These are phyloP conservation scores for Venturia pyrina DNA, from an alignment of 2,329 filamentous ascomycete genomes.

Conservation along the genomic window DNA sequence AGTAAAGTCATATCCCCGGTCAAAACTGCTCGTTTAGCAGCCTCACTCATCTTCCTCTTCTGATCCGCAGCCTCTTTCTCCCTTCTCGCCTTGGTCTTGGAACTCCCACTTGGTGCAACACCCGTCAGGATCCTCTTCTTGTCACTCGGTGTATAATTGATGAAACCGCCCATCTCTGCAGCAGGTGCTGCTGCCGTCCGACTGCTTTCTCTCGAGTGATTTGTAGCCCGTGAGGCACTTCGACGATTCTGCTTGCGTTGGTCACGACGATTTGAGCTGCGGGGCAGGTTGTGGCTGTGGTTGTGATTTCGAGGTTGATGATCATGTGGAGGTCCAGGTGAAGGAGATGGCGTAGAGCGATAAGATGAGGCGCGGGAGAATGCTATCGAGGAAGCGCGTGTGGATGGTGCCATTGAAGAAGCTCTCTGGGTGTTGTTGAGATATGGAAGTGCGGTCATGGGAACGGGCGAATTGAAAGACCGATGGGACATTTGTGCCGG, in stretches of 20 bases:
- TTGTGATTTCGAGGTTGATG: neutral
- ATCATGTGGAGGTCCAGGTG: neutral
- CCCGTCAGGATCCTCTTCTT: constrained; percentile 71
- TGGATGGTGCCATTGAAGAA: neutral
- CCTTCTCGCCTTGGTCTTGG: constrained; percentile 86
- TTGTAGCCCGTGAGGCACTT: neutral
- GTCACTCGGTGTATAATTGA: constrained; percentile 83
- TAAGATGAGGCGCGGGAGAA: neutral
- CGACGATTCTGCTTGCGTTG: constrained; percentile 1
- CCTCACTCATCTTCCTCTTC: constrained; percentile 56
- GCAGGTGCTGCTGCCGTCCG: neutral
- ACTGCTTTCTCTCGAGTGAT: neutral
- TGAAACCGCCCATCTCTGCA: constrained; percentile 45
- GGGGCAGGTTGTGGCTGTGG: neutral
- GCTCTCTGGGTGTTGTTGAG: neutral
- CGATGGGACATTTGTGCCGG: neutral
- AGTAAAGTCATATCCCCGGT: constrained; percentile 51
- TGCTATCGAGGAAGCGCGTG: neutral
- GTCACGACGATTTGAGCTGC: neutral
- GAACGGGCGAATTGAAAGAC: neutral
- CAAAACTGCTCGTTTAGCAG: constrained; percentile 56
- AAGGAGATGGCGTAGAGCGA: neutral
- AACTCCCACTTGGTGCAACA: constrained; percentile 82
- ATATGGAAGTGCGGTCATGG: neutral
- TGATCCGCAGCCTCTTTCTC: constrained; percentile 82